A percentile compares a stretch with the other conserved stretches of the same genome.
These are phyloP conservation scores for Amanita subjunquillea DNA, from an alignment of 768 basidiomycete genomes.

Conservation along the genomic window DNA sequence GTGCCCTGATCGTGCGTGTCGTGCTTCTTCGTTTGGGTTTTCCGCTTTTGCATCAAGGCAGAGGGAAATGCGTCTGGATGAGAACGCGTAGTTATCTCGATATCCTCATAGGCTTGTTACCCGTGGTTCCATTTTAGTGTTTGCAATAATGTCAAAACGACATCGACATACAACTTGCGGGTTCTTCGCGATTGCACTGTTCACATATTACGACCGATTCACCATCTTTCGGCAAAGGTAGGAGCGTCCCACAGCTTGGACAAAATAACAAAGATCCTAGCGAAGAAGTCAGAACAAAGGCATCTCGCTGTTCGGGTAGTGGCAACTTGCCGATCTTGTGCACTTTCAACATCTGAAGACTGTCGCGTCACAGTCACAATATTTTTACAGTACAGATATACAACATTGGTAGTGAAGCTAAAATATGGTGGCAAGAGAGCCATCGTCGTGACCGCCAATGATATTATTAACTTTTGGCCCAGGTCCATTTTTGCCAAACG, in stretches of 20 bases:
- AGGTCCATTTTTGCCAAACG: constrained; percentile 82
- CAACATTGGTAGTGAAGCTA: constrained; percentile 13
- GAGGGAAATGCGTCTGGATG: constrained; percentile 95
- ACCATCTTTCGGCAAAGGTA: constrained; percentile 69
- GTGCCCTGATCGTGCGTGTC: constrained; percentile 59
- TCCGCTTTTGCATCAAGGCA: constrained; percentile 72
- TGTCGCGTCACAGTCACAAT: background rate
- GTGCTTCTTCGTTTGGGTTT: constrained; percentile 79
- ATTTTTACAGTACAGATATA: too few relatives aligned
- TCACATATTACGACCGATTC: constrained; percentile 74
- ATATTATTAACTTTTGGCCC: constrained; percentile 32
- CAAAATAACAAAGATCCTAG: constrained; percentile 91
- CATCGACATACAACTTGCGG: constrained; percentile 67
- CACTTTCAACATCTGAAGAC: background rate
- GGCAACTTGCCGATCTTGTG: background rate
- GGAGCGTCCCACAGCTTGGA: constrained; percentile 83
- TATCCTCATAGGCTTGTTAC: constrained; percentile 78
- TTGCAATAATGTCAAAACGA: background rate
- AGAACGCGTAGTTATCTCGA: constrained; percentile 80
- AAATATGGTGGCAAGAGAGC: constrained; percentile 52
- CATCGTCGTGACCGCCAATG: constrained; percentile 34
- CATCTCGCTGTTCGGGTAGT: background rate
- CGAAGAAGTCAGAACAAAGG: background rate
- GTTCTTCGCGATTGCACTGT: constrained; percentile 81
- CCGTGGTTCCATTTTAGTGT: background rate